phyloP scores from a whole-genome alignment of 441 rosid species.

The Pelargonium australe region DNA sequence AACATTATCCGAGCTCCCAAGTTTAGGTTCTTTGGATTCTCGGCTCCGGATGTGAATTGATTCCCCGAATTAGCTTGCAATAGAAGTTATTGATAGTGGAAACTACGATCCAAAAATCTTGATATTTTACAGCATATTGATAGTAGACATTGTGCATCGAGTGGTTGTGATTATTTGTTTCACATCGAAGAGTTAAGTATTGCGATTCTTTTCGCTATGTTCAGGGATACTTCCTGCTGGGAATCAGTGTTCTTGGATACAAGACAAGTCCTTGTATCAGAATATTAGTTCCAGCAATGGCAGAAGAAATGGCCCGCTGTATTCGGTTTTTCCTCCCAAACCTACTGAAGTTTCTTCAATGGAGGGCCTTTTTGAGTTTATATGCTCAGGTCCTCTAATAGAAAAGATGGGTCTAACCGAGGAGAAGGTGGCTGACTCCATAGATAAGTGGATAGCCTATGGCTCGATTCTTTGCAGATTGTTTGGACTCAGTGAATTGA shows the following conservation, averaged over 20 bases:
- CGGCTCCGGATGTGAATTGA: too few species aligned
- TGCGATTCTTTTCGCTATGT: neutral
- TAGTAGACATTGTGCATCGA: too few species aligned
- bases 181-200: neutral
- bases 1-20: too few species aligned
- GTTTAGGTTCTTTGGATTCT: too few species aligned
- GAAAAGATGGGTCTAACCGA: slow-evolving; percentile 50
- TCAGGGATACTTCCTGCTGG: slow-evolving; percentile 30
- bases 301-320: slow-evolving; percentile 21
- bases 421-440: slow-evolving; percentile 52
- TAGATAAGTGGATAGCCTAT: slow-evolving; percentile 78
- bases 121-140: too few species aligned
- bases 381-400: slow-evolving; percentile 81
- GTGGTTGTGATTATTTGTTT: neutral
- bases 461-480: slow-evolving; percentile 56
- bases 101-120: too few species aligned
- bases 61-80: too few species aligned
- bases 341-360: slow-evolving; percentile 65
- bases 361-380: slow-evolving; percentile 63
- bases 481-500: slow-evolving; percentile 64
- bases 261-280: slow-evolving; percentile 36
- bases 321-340: slow-evolving; percentile 37
- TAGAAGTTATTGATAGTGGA: too few species aligned
- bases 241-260: slow-evolving; percentile 29
- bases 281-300: slow-evolving; percentile 4